These are phyloP conservation scores for Fusarium sacchari DNA, from an alignment of 2,329 filamentous ascomycete species.

Conservation along the genomic window DNA sequence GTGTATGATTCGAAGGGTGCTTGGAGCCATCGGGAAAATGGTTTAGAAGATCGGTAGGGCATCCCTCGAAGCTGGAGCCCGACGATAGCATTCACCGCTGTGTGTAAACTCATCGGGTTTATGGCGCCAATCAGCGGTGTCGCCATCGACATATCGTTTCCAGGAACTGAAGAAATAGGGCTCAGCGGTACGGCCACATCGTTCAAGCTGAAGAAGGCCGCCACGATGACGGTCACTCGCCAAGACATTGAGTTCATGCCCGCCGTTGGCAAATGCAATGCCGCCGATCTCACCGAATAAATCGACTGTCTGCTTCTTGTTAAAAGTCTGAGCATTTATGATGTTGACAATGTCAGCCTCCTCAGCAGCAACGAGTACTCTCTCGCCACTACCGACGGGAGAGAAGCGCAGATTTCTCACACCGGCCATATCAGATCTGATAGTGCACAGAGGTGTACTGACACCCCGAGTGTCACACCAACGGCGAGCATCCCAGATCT, in stretches of 20 bases:
- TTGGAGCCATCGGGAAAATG: not conserved
- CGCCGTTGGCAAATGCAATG: slow-evolving; percentile 72
- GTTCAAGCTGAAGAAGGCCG: slow-evolving; percentile 72
- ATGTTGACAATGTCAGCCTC: slow-evolving; percentile 79
- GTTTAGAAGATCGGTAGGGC: slow-evolving; percentile 27
- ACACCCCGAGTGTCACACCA: slow-evolving; percentile 67
- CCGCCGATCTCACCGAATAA: slow-evolving; percentile 82
- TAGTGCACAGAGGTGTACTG: slow-evolving; percentile 60
- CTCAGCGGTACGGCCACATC: slow-evolving; percentile 48
- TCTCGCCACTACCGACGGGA: slow-evolving; percentile 72
- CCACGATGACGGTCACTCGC: slow-evolving; percentile 74
- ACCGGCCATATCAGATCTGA: slow-evolving; percentile 74
- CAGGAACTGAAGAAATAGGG: slow-evolving; percentile 36
- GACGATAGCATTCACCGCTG: slow-evolving; percentile 25
- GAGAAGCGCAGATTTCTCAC: slow-evolving; percentile 78
- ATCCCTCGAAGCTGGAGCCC: slow-evolving; percentile 30
- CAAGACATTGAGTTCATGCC: slow-evolving; percentile 73
- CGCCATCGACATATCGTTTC: slow-evolving; percentile 12
- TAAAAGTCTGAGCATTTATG: slow-evolving; percentile 73
- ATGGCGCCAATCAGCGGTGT: slow-evolving; percentile 20
- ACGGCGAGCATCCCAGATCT: slow-evolving; percentile 80
- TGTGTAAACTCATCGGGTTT: slow-evolving; percentile 6
- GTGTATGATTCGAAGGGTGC: not conserved
- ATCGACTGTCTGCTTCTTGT: slow-evolving; percentile 74
- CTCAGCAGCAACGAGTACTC: slow-evolving; percentile 76